Base-by-base conservation (phyloP, 805 yeast species). In the Ogataea nitratoaversa region DNA sequence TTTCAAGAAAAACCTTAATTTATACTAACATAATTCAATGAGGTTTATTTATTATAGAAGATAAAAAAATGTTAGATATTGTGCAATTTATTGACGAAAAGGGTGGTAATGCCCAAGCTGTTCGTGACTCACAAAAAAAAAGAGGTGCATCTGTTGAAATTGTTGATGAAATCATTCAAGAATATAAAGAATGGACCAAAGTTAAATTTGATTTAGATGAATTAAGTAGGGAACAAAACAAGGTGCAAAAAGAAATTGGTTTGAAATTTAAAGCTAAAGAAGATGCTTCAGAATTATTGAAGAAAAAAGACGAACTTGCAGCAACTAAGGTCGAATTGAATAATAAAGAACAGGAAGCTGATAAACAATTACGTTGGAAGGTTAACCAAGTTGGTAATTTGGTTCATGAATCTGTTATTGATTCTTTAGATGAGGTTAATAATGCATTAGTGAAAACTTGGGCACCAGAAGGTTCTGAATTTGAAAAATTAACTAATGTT, bases 71-170 rank as follows among this genome's bases (percentile, higher is more conserved):
- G 99, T 80, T 93, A 68, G 99, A 93, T 66, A 87, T 93, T 52
- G 72, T 83, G 51, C 84, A 85, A 61, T 93, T 93, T 63, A 82
- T 93, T 54, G 95, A 82, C 54, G 99, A 93, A 62, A 91, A 89
- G 68, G 99, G 99, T 44, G 99, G 99, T 48, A 79, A 90, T 65
- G 96, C 99, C 32, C 91, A 90, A 53, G 71, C 71, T 40, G 88
- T 93, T 62, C 84, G 84, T 63, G 78, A 71, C 58, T 90, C 97
- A 29, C 99, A 93, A 67, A 79, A 71, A 65, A 95, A 95, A 47
- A 88, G 99, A 73, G 95, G 95, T 47, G 98, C 78, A 54, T 71
- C 93, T 27, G 98, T 90, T 38, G 99, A 93, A 67, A 59, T 93
- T 38, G 98, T 93, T 38, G 99, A 93, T 63, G 96, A 91, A 69